A percentile compares a stretch with the other conserved stretches of the same genome.
Conservation (phyloP, 2,329 filamentous ascomycete species). For the Aureobasidium uvarum region DNA sequence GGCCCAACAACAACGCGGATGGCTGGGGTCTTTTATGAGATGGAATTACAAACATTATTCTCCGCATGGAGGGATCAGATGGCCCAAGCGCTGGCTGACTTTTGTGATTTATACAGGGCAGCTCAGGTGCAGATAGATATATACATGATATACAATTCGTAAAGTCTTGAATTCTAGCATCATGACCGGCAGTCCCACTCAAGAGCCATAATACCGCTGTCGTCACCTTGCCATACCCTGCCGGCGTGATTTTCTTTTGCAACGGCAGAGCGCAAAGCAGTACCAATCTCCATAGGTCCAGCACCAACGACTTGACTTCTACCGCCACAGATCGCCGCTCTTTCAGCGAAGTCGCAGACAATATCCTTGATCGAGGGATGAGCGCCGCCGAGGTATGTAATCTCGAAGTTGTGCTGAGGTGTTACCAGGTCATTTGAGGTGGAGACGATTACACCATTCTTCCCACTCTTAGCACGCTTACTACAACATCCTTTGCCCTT, state of each 20-base stretch:
- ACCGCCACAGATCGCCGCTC: conserved; percentile 25
- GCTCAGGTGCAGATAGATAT: not conserved
- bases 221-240: conserved; percentile 28
- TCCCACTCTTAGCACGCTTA: conserved; percentile 10
- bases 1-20: not conserved
- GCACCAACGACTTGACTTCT: conserved; percentile 25
- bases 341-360: conserved; percentile 23
- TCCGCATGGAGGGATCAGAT: not conserved
- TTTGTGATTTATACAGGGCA: not conserved
- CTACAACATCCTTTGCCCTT: conserved; percentile 24
- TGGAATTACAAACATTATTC: not conserved
- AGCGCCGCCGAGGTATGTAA: conserved; percentile 21
- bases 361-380: conserved; percentile 25
- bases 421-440: conserved; percentile 13
- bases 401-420: not conserved
- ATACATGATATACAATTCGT: conserved; percentile 10
- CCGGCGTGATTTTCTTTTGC: conserved; percentile 24
- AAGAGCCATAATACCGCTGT: conserved; percentile 25
- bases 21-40: not conserved
- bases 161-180: conserved; percentile 3
- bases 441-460: not conserved
- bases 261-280: conserved; percentile 22
- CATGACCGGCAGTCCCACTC: conserved; percentile 27
- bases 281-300: conserved; percentile 26
- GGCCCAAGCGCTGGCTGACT: not conserved